phyloP scores from a whole-genome alignment of 306 rosid genomes.

The Acacia confusa region DNA sequence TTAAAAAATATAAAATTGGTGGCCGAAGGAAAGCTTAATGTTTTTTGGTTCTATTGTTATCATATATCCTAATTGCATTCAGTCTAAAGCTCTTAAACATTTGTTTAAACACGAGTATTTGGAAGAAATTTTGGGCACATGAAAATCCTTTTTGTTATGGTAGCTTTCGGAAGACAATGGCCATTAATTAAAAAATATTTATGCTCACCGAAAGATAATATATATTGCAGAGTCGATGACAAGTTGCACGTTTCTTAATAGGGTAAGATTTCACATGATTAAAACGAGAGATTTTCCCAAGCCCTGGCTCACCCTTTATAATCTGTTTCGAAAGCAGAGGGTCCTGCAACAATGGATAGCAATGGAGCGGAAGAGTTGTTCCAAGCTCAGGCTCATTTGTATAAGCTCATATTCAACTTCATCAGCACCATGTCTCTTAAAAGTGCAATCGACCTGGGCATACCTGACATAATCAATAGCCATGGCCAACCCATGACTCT shows the following conservation, averaged over 20 bases:
- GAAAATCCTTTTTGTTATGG: background rate
- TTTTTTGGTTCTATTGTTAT: background rate
- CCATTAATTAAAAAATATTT: background rate
- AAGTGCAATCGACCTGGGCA: constrained; percentile 31
- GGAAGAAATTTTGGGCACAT: background rate
- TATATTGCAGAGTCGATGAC: background rate
- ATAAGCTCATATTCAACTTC: constrained; percentile 14
- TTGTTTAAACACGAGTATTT: background rate
- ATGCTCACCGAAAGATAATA: background rate
- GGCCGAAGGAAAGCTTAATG: background rate
- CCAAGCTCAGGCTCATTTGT: constrained; percentile 31
- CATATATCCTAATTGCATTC: background rate
- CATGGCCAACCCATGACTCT: constrained; percentile 44
- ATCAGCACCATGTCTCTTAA: constrained; percentile 34
- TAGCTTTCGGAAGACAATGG: background rate
- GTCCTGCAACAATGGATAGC: constrained; percentile 19
- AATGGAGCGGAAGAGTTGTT: constrained; percentile 26
- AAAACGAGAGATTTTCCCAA: background rate
- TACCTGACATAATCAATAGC: constrained; percentile 31
- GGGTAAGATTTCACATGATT: background rate
- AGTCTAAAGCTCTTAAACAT: background rate
- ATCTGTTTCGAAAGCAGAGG: background rate
- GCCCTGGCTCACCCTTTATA: background rate
- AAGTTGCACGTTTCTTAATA: background rate
- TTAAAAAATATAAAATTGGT: background rate